Percentiles rank a stretch among this genome's conserved stretches.
phyloP scores from a whole-genome alignment of 2,329 filamentous ascomycete species.

The Clarireedia hainanense region DNA sequence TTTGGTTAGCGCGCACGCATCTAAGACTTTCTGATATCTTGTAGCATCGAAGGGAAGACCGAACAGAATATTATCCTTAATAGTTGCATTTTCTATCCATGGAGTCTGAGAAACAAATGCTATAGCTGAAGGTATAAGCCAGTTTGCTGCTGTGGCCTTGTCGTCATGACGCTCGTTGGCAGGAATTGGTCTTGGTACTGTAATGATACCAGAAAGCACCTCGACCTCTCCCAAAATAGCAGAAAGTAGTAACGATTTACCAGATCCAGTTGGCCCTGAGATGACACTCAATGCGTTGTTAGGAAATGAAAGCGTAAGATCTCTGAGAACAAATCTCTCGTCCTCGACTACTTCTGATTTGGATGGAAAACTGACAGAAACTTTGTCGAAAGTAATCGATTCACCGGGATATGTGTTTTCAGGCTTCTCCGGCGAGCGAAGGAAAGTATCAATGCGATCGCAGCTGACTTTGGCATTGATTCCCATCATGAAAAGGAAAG shows the following conservation, averaged over 20 bases:
- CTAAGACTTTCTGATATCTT: slow-evolving; percentile 60
- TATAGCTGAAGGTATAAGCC: slow-evolving; percentile 59
- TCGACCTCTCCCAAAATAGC: slow-evolving; percentile 69
- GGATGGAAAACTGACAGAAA: slow-evolving; percentile 63
- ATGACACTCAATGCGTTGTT: slow-evolving; percentile 62
- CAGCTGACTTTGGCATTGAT: slow-evolving; percentile 68
- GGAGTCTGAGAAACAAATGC: slow-evolving; percentile 72
- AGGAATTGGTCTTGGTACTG: slow-evolving; percentile 41
- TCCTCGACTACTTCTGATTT: slow-evolving; percentile 49
- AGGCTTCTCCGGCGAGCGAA: slow-evolving; percentile 55
- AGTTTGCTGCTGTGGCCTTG: slow-evolving; percentile 50
- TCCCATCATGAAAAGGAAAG: slow-evolving; percentile 59
- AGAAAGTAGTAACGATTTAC: slow-evolving; percentile 67
- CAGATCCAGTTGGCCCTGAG: slow-evolving; percentile 67
- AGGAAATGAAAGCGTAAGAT: slow-evolving; percentile 59
- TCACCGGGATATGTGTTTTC: slow-evolving; percentile 47
- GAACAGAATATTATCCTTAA: slow-evolving; percentile 71
- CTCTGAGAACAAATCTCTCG: slow-evolving; percentile 55
- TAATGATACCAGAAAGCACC: slow-evolving; percentile 52
- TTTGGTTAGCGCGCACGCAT: slow-evolving; percentile 63
- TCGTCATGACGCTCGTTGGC: slow-evolving; percentile 49
- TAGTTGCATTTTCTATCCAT: slow-evolving; percentile 75
- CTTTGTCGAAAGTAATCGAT: slow-evolving; percentile 55
- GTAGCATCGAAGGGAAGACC: slow-evolving; percentile 58
- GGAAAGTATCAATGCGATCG: slow-evolving; percentile 61